Conservation (phyloP, 192 early-diverging fungal species). For the Lunasporangiospora selenospora region DNA sequence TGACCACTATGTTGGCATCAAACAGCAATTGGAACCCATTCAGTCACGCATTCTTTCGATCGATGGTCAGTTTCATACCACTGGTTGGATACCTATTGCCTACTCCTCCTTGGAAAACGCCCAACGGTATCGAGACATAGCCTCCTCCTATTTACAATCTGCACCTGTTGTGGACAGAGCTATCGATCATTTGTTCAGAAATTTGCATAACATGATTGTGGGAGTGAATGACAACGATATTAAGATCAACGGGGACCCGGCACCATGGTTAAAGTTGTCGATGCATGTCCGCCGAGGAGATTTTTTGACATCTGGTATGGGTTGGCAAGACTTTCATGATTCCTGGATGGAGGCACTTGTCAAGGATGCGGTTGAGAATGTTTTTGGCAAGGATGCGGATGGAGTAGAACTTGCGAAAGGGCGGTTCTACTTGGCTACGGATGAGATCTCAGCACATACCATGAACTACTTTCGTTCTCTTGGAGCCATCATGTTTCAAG, state of each 20-base stretch:
- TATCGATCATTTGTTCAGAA: conserved; percentile 8
- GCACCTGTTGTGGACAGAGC: conserved; percentile 13
- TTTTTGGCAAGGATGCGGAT: not conserved
- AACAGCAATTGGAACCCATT: conserved; percentile 8
- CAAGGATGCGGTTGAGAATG: conserved; percentile 7
- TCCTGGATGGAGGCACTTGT: conserved; percentile 13
- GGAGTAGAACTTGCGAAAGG: no score
- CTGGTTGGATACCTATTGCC: conserved; percentile 16
- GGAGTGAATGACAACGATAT: not conserved
- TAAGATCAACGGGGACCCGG: not conserved
- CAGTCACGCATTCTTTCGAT: conserved; percentile 7
- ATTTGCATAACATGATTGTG: not conserved
- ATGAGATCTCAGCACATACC: not conserved
- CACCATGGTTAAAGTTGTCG: conserved; percentile 17
- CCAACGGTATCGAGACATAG: conserved; percentile 9
- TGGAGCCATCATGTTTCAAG: conserved; percentile 17
- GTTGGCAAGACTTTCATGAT: conserved; percentile 19
- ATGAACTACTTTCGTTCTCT: conserved; percentile 21
- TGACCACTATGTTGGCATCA: conserved; percentile 26
- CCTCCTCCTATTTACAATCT: conserved; percentile 5
- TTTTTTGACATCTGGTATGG: conserved; percentile 16
- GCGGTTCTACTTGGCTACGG: conserved; percentile 16
- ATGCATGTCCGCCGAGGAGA: conserved; percentile 32
- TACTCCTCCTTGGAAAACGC: conserved; percentile 5
- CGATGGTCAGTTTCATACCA: conserved; percentile 34